phyloP scores from a whole-genome alignment of 1,284 basidiomycete species.

The Meira miltonrushii region DNA sequence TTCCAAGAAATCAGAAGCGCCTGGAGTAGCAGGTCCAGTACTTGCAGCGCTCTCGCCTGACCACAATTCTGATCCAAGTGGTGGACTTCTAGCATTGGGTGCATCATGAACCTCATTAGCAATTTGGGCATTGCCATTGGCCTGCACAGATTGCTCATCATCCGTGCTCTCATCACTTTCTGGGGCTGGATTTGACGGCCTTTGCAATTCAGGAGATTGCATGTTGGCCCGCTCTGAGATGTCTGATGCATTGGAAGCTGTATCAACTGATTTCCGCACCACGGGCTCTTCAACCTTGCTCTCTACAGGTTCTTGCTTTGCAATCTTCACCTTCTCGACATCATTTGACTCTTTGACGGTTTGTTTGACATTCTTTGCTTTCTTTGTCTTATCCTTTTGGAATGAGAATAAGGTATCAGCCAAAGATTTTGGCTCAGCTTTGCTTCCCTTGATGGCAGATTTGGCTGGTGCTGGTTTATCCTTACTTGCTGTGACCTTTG shows the following conservation, averaged over 20 bases:
- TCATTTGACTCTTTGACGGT: constrained; percentile 13
- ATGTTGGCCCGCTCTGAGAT: too few species aligned
- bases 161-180: too few species aligned
- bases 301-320: too few species aligned
- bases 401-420: constrained; percentile 46
- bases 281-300: too few species aligned
- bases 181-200: too few species aligned
- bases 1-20: constrained; percentile 17
- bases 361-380: constrained; percentile 12
- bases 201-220: too few species aligned
- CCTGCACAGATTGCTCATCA: too few species aligned
- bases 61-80: constrained; percentile 15
- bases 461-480: constrained; percentile 37
- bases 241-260: too few species aligned
- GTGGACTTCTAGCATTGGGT: too few species aligned
- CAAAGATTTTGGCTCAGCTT: constrained; percentile 24
- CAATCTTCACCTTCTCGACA: constrained; percentile 20
- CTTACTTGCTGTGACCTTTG: constrained; percentile 13
- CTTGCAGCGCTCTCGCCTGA: constrained; percentile 32
- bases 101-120: too few species aligned
- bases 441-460: constrained; percentile 27
- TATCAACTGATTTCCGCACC: too few species aligned
- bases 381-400: constrained; percentile 23
- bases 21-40: constrained; percentile 32
- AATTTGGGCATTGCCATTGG: too few species aligned